phyloP scores from a whole-genome alignment of 2,329 filamentous ascomycete species.

The Botrytis elliptica region DNA sequence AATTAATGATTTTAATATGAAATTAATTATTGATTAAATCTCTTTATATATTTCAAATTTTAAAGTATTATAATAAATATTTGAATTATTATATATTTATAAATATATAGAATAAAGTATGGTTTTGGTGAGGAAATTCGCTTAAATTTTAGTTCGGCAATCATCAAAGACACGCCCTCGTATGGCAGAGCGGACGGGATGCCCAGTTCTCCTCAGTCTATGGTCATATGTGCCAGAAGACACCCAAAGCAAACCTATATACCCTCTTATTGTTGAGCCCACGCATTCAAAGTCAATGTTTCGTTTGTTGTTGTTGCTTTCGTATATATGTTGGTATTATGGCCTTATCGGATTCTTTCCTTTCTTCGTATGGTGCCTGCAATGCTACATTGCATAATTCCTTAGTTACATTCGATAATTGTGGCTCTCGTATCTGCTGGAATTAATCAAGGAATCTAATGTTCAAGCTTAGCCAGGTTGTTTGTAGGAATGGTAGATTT shows the following conservation, averaged over 20 bases:
- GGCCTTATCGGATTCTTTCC: not conserved
- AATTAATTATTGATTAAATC: too few relatives aligned
- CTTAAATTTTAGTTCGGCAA: too few relatives aligned
- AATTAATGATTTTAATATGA: too few relatives aligned
- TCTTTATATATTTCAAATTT: too few relatives aligned
- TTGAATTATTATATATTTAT: too few relatives aligned
- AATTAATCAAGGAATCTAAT: not conserved
- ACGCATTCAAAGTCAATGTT: too few relatives aligned
- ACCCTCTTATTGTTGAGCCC: accelerated
- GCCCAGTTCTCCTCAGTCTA: conserved; percentile 6
- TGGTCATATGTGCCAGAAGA: accelerated
- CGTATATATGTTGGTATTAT: not conserved
- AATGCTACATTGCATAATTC: not conserved
- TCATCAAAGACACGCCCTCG: too few relatives aligned
- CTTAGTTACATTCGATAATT: not conserved
- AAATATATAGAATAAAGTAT: too few relatives aligned
- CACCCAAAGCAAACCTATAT: accelerated
- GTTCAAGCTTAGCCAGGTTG: not conserved
- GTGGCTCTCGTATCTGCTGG: conserved; percentile 7
- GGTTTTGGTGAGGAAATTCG: too few relatives aligned
- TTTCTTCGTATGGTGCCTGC: not conserved
- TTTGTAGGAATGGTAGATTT: conserved; percentile 1
- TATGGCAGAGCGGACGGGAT: conserved; percentile 14
- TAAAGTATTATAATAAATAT: too few relatives aligned
- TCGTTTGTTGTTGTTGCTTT: not conserved